Base-by-base conservation (phyloP, 1,284 basidiomycete genomes). In the Fistulinella cinereoalba region DNA sequence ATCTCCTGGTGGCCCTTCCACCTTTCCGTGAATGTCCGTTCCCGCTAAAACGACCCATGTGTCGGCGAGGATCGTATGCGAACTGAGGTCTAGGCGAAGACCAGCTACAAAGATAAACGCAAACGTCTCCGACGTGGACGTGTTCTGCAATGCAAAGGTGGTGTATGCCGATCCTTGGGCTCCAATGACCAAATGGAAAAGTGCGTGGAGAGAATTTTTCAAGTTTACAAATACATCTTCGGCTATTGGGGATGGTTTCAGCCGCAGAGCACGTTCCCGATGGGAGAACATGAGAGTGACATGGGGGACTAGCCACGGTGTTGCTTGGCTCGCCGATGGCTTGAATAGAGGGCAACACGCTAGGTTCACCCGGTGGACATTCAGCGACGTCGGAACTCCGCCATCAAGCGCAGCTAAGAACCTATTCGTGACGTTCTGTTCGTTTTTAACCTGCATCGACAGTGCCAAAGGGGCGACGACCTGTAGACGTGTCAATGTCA, bases 31-130 rank as follows among this genome's bases (percentile, higher is more conserved):
- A 49, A 56, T 10, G 13, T 27, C 2, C 6, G n/a, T 18, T 37
- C 41, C 44, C 5, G 74, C 55, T 0, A 75, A 71, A 3, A 75
- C 58, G 1, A 76, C 65, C 53, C 64, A 77, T 0, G 65, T 67
- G 49, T 80, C 75, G 19, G 61, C 63, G n/a, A 79, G 58, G 6
- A 79, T 41, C 2, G 75, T 76, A 44, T 77, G 70, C 0, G 70
- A 67, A 2, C 62, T 54, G 6, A 73, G 45, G 46, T 81, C 79
- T 25, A 76, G 61, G 1, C 73, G 68, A 28, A 81, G 45, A 25
- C 61, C 60, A 28, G 64, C 61, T 24, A 77, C 55, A 44, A 77
- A 70, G 24, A 79, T 55, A 4, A 75, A 15, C 0, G 67, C 67
- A 45, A 74, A 58, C 22, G 53, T 19, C 11, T 64, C 56, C 8